phyloP scores from a whole-genome alignment of 306 rosid species.

The Cicer chorassanicum region DNA sequence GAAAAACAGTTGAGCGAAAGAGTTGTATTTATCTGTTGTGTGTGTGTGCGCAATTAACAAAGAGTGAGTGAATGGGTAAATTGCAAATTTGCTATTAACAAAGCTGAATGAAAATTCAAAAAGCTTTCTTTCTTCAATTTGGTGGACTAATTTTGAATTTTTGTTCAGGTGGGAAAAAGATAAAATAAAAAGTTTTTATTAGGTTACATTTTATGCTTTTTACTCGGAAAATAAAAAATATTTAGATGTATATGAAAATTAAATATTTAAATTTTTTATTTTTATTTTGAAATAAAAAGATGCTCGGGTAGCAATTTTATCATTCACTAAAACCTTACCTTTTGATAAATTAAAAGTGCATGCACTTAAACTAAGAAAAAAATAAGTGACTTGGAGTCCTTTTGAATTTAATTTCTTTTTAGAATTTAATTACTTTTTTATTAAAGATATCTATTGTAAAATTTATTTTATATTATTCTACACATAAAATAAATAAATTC shows the following conservation, averaged over 20 bases:
- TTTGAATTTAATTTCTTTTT: no score
- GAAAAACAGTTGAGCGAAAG: constrained; percentile 35
- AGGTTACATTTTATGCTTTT: background rate
- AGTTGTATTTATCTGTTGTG: constrained; percentile 42
- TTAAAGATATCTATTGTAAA: no score
- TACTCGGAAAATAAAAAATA: background rate
- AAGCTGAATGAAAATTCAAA: background rate
- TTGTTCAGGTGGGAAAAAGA: constrained; percentile 39
- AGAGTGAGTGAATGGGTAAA: background rate
- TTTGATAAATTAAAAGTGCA: no score
- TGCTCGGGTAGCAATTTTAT: no score
- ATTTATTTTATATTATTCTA: no score
- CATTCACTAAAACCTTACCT: no score
- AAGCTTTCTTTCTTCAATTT: constrained; percentile 4
- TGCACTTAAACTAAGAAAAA: no score
- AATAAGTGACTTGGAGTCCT: no score
- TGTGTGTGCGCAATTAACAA: background rate
- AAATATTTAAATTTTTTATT: background rate
- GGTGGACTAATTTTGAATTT: constrained; percentile 37
- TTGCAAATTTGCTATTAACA: constrained; percentile 14
- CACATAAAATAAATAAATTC: no score
- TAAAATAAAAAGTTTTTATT: background rate
- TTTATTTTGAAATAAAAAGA: background rate
- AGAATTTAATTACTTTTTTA: no score
- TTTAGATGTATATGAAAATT: no score